Evolutionary conservation across 2,329 filamentous ascomycete genomes (phyloP).

Genomic region (Colletotrichum tropicicola): DNA sequence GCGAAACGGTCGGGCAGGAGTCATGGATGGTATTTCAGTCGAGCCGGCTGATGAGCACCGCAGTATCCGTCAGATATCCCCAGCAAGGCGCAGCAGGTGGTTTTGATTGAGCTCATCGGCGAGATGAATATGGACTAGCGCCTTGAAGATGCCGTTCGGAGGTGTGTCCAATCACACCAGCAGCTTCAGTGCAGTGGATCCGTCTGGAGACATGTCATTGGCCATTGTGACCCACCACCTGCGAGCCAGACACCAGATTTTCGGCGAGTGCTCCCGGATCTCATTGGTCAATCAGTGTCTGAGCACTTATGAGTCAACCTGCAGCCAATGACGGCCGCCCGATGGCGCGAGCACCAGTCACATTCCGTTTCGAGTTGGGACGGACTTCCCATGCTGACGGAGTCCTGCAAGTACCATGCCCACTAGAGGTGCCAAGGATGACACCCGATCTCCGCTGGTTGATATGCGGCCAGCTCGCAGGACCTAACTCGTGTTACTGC

Average conservation of each 20-base stretch:
- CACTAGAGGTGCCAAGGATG: too few relatives aligned
- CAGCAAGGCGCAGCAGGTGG: constrained; percentile 32
- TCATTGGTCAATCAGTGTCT: constrained; percentile 43
- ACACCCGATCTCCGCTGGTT: too few relatives aligned
- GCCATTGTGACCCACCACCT: constrained; percentile 33
- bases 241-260: constrained; percentile 38
- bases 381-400: too few relatives aligned
- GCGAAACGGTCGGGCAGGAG: constrained; percentile 28
- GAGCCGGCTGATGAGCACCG: constrained; percentile 22
- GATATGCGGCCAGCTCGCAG: too few relatives aligned
- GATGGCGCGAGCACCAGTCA: not conserved
- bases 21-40: constrained; percentile 36
- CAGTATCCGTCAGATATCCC: constrained; percentile 1
- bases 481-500: too few relatives aligned
- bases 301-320: constrained; percentile 29
- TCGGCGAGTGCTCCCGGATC: constrained; percentile 42
- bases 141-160: not conserved
- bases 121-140: constrained; percentile 51
- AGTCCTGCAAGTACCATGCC: too few relatives aligned
- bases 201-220: constrained; percentile 36
- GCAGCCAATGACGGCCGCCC: constrained; percentile 29
- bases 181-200: not conserved
- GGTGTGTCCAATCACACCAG: constrained; percentile 38
- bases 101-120: constrained; percentile 44
- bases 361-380: not conserved